These are phyloP conservation scores for Stentor coeruleus DNA, from an alignment of 73 alveolate species.

Conservation along the genomic window DNA sequence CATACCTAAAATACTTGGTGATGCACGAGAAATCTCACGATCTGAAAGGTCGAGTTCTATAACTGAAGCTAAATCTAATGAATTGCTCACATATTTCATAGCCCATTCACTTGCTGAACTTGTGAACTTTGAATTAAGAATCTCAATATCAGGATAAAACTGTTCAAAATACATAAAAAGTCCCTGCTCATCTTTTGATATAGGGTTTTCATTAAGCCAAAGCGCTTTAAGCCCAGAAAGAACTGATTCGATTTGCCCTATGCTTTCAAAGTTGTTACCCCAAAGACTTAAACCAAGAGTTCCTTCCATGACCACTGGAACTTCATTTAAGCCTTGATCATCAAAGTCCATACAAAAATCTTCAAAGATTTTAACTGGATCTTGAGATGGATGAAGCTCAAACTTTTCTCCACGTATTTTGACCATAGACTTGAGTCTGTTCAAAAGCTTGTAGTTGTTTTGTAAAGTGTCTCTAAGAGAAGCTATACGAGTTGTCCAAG, in stretches of 20 bases:
- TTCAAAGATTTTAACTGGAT: slow-evolving; percentile 24
- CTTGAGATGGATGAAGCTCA: slow-evolving; percentile 27
- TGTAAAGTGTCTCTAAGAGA: slow-evolving; percentile 58
- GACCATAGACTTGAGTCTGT: slow-evolving; percentile 31
- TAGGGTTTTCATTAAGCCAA: slow-evolving; percentile 78
- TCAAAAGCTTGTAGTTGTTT: slow-evolving; percentile 38
- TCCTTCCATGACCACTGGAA: slow-evolving; percentile 24
- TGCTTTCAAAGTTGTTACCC: slow-evolving; percentile 29
- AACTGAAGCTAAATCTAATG: slow-evolving; percentile 38
- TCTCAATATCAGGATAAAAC: slow-evolving; percentile 55
- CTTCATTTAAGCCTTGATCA: slow-evolving; percentile 32
- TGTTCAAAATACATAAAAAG: slow-evolving; percentile 53
- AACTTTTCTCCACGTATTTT: slow-evolving; percentile 32
- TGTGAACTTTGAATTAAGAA: slow-evolving; percentile 71
- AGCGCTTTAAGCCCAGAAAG: slow-evolving; percentile 65
- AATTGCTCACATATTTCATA: slow-evolving; percentile 43
- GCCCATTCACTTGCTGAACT: slow-evolving; percentile 75
- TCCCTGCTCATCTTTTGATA: slow-evolving; percentile 56
- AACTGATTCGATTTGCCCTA: slow-evolving; percentile 23
- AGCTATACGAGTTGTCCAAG: slow-evolving; percentile 86
- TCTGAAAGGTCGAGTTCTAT: slow-evolving; percentile 59
- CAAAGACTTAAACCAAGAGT: slow-evolving; percentile 34
- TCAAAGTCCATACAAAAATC: slow-evolving; percentile 40
- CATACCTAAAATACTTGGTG: slow-evolving; percentile 40
- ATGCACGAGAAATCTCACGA: slow-evolving; percentile 49